A percentile compares a stretch with the other conserved stretches of the same genome.
phyloP scores from a whole-genome alignment of 331 rosid species.

The Erythrophleum ivorense region DNA sequence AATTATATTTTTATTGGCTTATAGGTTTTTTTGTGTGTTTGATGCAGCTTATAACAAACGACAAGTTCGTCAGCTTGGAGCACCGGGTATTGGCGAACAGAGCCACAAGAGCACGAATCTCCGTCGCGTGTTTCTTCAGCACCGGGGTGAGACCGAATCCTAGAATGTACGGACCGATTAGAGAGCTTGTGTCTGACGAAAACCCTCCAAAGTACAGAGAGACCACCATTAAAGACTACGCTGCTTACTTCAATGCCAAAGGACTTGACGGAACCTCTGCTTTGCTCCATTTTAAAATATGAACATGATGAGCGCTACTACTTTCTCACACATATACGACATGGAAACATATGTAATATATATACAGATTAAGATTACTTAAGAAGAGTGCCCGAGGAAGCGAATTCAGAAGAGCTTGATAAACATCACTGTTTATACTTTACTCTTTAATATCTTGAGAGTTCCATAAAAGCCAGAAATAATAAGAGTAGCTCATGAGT shows the following conservation, averaged over 20 bases:
- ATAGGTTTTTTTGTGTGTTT: too few species aligned
- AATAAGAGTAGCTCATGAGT: too few species aligned
- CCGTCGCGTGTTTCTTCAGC: slow-evolving; percentile 53
- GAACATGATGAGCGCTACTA: too few species aligned
- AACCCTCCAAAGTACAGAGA: slow-evolving; percentile 52
- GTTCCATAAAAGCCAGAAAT: too few species aligned
- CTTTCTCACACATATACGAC: too few species aligned
- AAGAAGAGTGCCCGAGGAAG: too few species aligned
- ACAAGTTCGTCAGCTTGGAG: slow-evolving; percentile 52
- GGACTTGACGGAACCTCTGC: slow-evolving; percentile 43
- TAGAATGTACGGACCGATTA: slow-evolving; percentile 54
- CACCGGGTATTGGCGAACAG: slow-evolving; percentile 61
- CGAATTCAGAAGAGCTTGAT: too few species aligned
- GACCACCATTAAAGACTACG: slow-evolving; percentile 40
- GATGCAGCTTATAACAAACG: slow-evolving; percentile 66
- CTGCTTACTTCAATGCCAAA: slow-evolving; percentile 8
- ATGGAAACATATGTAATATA: too few species aligned
- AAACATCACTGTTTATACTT: too few species aligned
- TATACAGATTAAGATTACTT: too few species aligned
- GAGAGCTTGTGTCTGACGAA: slow-evolving; percentile 49
- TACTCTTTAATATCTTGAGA: too few species aligned
- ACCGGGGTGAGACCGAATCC: neutral
- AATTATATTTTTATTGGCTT: too few species aligned
- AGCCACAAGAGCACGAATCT: slow-evolving; percentile 51
- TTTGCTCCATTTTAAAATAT: slow-evolving; percentile 41